Conservation (phyloP, 1,284 basidiomycete species). For the Moniliophthora roreri region DNA sequence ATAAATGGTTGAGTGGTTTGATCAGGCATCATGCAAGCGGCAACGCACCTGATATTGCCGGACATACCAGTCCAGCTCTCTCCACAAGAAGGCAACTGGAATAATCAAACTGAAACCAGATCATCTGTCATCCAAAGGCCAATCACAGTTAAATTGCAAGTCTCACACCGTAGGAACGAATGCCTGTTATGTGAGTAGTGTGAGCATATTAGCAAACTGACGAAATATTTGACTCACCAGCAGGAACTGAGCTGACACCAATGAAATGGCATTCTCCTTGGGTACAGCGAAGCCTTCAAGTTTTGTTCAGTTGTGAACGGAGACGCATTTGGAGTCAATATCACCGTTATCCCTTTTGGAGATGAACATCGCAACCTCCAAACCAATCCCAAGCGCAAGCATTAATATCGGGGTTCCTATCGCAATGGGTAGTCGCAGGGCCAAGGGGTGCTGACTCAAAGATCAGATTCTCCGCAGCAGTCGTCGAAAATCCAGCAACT, state of each 20-base stretch:
- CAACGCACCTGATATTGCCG: conserved; percentile 47
- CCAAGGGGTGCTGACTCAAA: conserved; percentile 44
- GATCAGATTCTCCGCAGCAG: neutral
- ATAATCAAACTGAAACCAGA: conserved; percentile 32
- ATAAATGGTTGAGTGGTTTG: conserved; percentile 9
- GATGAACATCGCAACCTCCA: conserved; percentile 45
- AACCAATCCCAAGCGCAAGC: conserved; percentile 44
- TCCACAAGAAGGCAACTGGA: conserved; percentile 39
- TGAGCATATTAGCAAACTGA: conserved; percentile 4
- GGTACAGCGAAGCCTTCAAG: conserved; percentile 53
- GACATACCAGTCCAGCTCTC: conserved; percentile 47
- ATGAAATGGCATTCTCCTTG: conserved; percentile 43
- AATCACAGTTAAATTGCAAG: conserved; percentile 22
- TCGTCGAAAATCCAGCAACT: conserved; percentile 18
- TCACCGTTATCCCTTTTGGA: conserved; percentile 45
- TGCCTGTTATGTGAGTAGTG: conserved; percentile 35
- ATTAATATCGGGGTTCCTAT: conserved; percentile 40
- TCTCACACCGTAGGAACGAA: conserved; percentile 55
- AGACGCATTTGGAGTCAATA: conserved; percentile 7
- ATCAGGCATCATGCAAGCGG: neutral
- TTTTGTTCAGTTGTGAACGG: conserved; percentile 1
- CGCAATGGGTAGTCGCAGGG: conserved; percentile 42
- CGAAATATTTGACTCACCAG: conserved; percentile 38
- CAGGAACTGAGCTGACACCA: conserved; percentile 53
- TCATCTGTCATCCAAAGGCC: conserved; percentile 3